Evolutionary conservation across 768 basidiomycete genomes (phyloP).

Genomic region (Paxillus involutus): DNA sequence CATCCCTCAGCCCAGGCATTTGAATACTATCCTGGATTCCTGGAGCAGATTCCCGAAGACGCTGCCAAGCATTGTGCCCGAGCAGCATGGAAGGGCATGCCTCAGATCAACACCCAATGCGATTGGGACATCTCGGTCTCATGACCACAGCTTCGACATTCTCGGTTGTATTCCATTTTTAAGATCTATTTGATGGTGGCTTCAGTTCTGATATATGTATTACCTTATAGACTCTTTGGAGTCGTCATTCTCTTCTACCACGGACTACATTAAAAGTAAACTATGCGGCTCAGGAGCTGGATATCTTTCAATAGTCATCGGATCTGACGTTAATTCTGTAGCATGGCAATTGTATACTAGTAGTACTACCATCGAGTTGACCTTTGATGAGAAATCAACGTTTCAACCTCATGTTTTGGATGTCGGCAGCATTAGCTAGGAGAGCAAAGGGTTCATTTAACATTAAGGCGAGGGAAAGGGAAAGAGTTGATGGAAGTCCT

Average conservation of each 20-base stretch:
- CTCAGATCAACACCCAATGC: slow-evolving; percentile 59
- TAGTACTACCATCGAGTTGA: not conserved
- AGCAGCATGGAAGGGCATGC: slow-evolving; percentile 66
- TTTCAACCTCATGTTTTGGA: too few species aligned
- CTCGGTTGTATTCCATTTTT: not conserved
- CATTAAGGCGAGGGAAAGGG: not conserved
- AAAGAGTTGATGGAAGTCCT: not conserved
- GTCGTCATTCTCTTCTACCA: not conserved
- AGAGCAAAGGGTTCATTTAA: not conserved
- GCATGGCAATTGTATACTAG: slow-evolving; percentile 25
- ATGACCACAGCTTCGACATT: slow-evolving; percentile 23
- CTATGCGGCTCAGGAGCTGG: slow-evolving; percentile 1
- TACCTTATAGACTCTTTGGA: slow-evolving; percentile 10
- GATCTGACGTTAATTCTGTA: slow-evolving; percentile 16
- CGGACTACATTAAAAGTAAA: slow-evolving; percentile 8
- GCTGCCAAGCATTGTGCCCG: slow-evolving; percentile 52
- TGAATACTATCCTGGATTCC: slow-evolving; percentile 28
- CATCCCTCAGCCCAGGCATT: slow-evolving; percentile 25
- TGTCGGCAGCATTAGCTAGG: not conserved
- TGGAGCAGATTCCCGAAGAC: slow-evolving; percentile 21
- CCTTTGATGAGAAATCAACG: too few species aligned
- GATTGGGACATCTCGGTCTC: slow-evolving; percentile 81
- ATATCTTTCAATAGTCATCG: slow-evolving; percentile 3
- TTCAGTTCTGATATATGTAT: slow-evolving; percentile 6
- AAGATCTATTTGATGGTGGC: slow-evolving; percentile 1